Conservation (phyloP, 73 alveolate genomes). For the Stentor coeruleus region DNA sequence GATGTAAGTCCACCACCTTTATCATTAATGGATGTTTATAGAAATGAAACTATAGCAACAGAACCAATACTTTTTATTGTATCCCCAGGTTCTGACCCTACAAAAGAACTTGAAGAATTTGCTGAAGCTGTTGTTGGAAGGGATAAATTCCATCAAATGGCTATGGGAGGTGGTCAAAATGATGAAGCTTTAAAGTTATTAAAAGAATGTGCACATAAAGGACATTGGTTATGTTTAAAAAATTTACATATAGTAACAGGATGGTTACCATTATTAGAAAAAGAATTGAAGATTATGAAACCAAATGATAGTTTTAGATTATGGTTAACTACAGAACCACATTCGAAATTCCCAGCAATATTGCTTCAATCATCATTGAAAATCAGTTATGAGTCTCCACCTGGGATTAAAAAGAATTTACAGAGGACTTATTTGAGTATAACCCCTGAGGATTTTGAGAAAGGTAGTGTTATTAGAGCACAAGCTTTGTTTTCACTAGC, state of each 20-base stretch:
- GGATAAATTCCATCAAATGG: slow-evolving; percentile 95
- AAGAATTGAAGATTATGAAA: slow-evolving; percentile 76
- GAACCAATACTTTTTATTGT: slow-evolving; percentile 96
- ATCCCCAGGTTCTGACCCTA: slow-evolving; percentile 99
- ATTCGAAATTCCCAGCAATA: slow-evolving; percentile 98
- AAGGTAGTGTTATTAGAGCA: slow-evolving; percentile 78
- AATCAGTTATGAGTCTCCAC: slow-evolving; percentile 99
- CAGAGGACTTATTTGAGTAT: slow-evolving; percentile 92
- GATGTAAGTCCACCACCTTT: slow-evolving; percentile 96
- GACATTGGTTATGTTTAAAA: slow-evolving; percentile 99
- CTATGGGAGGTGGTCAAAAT: slow-evolving; percentile 99
- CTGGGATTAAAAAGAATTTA: slow-evolving; percentile 98
- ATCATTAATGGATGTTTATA: slow-evolving; percentile 76
- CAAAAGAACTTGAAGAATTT: slow-evolving; percentile 98
- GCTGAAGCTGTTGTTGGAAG: slow-evolving; percentile 94
- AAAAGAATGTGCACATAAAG: slow-evolving; percentile 96
- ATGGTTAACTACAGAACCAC: slow-evolving; percentile 99
- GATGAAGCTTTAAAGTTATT: slow-evolving; percentile 91
- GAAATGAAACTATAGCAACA: slow-evolving; percentile 65
- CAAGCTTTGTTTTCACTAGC: slow-evolving; percentile 96
- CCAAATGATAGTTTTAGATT: slow-evolving; percentile 98
- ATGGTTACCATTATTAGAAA: slow-evolving; percentile 98
- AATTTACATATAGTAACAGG: slow-evolving; percentile 98
- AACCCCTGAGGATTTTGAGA: slow-evolving; percentile 76
- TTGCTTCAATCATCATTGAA: slow-evolving; percentile 94